Base-by-base conservation (phyloP, 2,329 filamentous ascomycete species). In the Fusarium austroafricanum region DNA sequence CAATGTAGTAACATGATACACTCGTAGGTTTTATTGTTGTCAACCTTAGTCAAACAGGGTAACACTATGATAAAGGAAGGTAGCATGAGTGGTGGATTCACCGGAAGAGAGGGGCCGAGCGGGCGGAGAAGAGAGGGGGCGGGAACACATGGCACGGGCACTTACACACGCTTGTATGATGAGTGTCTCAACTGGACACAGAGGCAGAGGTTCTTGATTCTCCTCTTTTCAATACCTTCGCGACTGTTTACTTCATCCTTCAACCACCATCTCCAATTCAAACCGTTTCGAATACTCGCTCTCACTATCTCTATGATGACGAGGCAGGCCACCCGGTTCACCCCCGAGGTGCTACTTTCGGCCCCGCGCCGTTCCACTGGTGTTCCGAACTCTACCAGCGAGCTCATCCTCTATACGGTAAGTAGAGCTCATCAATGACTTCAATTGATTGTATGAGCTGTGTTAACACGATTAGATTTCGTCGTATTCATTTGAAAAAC, bases 401-500 rank as follows among this genome's bases (percentile, higher is more conserved):
- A 86, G 54, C 82, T 86, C 59, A 83, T 90, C 45, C 79, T 94
- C 28, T 93, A 90, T 75, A 88, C 88, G 40, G 86, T 89, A 71
- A 70, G 79, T 71, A 20, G 14, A 52, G 35, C 35, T 37, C 28
- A 20, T 31, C 44, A 29, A 59, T 46, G 33, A 35, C 49, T 35
- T 55, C 61, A 62, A 51, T 49, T 56, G 18, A 18, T 21, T 9
- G 20, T 21, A 20, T 29, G 15, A 33, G 28, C 11, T 4, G 26
- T 45, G 12, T 51, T 65, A 20, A 70, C 14, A 28, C 18, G 35
- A 14, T 9, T 14, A 89, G 77, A 83, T 89, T 17, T 92, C 91
- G 1, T 88, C 90, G 3, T 97, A 97, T 78, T 94, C 89, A 7
- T 97, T 97, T 78, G 84, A 91, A 38, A 84, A 87, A 1, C 93